Conservation (phyloP, 164 flowering plant genomes). For the Vitis vinifera region ASM3070453v1 NC_081818.1:7686001-7686500, state of each 20-base stretch:
- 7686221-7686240: background rate
- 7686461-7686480: conserved; percentile 84
- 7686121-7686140: too few species aligned
- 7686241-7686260: conserved; percentile 12
- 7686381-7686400: background rate
- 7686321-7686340: conserved; percentile 94
- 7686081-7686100: too few species aligned
- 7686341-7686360: conserved; percentile 41
- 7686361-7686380: background rate
- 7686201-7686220: background rate
- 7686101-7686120: too few species aligned
- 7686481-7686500: conserved; percentile 89
- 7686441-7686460: conserved; percentile 52
- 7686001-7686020: too few species aligned
- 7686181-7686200: too few species aligned
- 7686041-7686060: too few species aligned
- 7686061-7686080: too few species aligned
- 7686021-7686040: too few species aligned
- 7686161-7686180: too few species aligned
- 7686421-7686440: background rate
- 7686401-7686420: background rate
- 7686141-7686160: too few species aligned
- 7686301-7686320: conserved; percentile 92
- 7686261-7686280: conserved; percentile 91
- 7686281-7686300: conserved; percentile 89